A percentile compares a stretch with the other conserved stretches of the same genome.
phyloP scores from a whole-genome alignment of 208 protist species.

The Naegleria gruberi region DNA sequence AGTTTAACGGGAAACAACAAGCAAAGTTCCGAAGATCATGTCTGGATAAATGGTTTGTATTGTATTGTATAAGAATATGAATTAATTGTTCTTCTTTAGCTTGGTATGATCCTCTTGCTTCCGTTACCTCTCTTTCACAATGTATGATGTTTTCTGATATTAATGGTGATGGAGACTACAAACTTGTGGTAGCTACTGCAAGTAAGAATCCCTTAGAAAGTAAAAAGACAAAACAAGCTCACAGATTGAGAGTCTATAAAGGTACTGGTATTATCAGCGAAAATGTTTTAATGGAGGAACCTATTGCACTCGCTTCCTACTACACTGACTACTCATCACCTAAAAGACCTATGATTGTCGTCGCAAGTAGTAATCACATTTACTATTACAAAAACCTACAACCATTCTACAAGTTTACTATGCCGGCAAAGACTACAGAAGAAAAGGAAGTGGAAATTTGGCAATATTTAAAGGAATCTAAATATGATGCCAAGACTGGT shows the following conservation, averaged over 20 bases:
- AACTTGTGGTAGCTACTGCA: constrained; percentile 74
- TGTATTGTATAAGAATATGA: too few species aligned
- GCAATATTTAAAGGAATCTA: not conserved
- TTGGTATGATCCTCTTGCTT: constrained; percentile 73
- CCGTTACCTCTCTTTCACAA: constrained; percentile 56
- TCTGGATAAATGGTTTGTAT: too few species aligned
- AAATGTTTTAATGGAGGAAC: constrained; percentile 64
- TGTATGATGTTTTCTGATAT: constrained; percentile 71
- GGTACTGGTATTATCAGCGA: constrained; percentile 69
- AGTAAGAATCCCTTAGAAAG: constrained; percentile 59
- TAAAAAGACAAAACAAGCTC: constrained; percentile 21
- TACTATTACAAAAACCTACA: constrained; percentile 79
- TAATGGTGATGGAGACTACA: constrained; percentile 77
- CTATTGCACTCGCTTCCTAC: constrained; percentile 65
- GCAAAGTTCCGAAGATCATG: too few species aligned
- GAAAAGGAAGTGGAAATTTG: constrained; percentile 20
- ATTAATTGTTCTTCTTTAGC: too few species aligned
- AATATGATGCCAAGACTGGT: not conserved
- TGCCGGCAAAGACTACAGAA: constrained; percentile 47
- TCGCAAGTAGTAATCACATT: constrained; percentile 67
- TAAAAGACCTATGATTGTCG: constrained; percentile 61
- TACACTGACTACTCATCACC: constrained; percentile 56
- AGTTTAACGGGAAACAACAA: too few species aligned
- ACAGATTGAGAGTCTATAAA: constrained; percentile 19
- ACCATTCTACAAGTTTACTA: constrained; percentile 76